A percentile compares a stretch with the other conserved stretches of the same genome.
Conservation (phyloP, 2,329 filamentous ascomycete species). For the Diaporthe sp. region DNA sequence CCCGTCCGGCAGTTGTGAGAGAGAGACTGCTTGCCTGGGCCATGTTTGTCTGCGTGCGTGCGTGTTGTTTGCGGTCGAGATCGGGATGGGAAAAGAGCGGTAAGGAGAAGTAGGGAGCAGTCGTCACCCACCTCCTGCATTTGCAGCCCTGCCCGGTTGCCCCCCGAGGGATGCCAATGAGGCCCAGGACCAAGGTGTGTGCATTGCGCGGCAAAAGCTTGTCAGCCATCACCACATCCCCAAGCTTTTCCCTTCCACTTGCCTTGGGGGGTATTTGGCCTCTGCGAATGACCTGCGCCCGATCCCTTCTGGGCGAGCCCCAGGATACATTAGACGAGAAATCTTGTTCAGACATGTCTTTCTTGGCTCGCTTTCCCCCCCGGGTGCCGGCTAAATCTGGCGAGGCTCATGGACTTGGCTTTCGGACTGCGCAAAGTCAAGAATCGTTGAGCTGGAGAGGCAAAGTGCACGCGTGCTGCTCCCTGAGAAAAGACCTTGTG, state of each 20-base stretch:
- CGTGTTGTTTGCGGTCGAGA: background rate
- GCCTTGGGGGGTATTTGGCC: background rate
- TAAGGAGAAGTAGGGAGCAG: background rate
- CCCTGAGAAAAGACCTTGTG: background rate
- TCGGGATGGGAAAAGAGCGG: conserved; percentile 7
- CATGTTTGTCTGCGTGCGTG: conserved; percentile 6
- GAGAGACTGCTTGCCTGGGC: background rate
- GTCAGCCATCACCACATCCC: background rate
- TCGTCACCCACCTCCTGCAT: background rate
- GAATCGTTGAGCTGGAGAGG: background rate
- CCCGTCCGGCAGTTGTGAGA: conserved; percentile 21
- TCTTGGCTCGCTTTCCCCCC: conserved; percentile 15
- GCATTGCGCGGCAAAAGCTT: conserved; percentile 22
- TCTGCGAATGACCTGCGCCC: background rate
- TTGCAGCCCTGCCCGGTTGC: background rate
- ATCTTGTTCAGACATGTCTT: conserved; percentile 12
- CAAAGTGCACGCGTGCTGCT: background rate
- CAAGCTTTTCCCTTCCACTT: background rate
- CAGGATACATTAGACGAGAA: background rate
- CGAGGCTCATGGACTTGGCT: background rate
- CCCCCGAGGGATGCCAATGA: background rate
- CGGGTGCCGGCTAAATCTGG: conserved; percentile 27
- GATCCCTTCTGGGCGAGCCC: background rate
- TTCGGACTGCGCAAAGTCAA: background rate
- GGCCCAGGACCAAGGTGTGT: background rate